Conservation (phyloP, 345 rosid genomes). For the Melastoma malabathricum region DNA sequence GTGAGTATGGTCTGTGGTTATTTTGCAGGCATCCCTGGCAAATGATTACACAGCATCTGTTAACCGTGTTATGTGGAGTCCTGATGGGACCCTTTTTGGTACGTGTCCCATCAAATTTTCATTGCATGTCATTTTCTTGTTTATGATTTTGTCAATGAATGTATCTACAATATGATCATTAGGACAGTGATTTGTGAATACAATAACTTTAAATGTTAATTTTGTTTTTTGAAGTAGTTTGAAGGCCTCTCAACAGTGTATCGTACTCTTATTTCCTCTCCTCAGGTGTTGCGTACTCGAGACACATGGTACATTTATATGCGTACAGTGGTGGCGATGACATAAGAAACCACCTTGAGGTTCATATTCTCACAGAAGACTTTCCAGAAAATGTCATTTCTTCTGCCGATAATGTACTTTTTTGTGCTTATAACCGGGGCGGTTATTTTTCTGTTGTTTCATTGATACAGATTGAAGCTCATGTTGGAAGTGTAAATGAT, state of each 20-base stretch:
- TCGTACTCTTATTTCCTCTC: neutral
- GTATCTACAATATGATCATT: conserved; percentile 5
- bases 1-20: neutral
- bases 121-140: neutral
- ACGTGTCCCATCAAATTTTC: neutral
- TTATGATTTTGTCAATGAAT: neutral
- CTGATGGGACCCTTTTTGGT: conserved; percentile 30
- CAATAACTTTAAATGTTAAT: neutral
- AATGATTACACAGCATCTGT: conserved; percentile 21
- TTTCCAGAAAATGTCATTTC: neutral
- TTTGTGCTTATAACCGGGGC: neutral
- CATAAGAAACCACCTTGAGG: conserved; percentile 16
- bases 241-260: too few relatives aligned
- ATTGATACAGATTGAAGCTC: conserved; percentile 19
- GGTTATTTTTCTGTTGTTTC: neutral
- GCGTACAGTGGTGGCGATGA: conserved; percentile 13
- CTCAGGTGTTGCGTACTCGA: conserved; percentile 21
- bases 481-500: conserved; percentile 26
- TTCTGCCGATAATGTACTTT: neutral
- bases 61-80: conserved; percentile 20
- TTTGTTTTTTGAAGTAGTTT: neutral
- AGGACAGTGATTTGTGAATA: too few relatives aligned
- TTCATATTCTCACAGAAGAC: neutral
- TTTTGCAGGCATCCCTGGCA: conserved; percentile 17
- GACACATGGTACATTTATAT: conserved; percentile 19